A percentile compares a stretch with the other conserved stretches of the same genome.
These are phyloP conservation scores for Coniochaeta prunicola DNA, from an alignment of 2,329 filamentous ascomycete species.

Conservation along the genomic window DNA sequence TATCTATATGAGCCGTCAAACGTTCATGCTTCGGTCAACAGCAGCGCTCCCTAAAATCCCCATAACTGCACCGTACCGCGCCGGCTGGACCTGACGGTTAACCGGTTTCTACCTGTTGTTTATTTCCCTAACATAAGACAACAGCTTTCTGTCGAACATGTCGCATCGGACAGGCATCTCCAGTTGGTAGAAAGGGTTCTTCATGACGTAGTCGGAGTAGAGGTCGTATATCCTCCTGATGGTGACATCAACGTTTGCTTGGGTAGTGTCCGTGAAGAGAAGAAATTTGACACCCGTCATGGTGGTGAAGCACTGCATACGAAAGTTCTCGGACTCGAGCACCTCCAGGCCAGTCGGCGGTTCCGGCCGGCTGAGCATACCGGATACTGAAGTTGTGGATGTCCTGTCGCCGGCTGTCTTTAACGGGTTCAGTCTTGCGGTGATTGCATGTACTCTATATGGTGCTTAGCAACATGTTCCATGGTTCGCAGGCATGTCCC, in stretches of 20 bases:
- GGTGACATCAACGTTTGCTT: constrained; percentile 78
- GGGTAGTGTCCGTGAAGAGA: constrained; percentile 84
- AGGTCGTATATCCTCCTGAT: constrained; percentile 86
- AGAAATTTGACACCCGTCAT: constrained; percentile 93
- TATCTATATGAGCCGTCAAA: background rate
- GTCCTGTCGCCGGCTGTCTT: constrained; percentile 26
- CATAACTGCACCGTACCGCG: background rate
- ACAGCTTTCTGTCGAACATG: constrained; percentile 82
- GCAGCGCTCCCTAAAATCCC: background rate
- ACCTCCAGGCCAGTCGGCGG: constrained; percentile 78
- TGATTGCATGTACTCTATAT: constrained; percentile 60
- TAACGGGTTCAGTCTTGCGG: constrained; percentile 53
- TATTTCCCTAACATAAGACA: constrained; percentile 69
- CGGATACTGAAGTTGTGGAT: constrained; percentile 24
- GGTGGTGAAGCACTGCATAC: constrained; percentile 92
- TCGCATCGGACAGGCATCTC: constrained; percentile 98
- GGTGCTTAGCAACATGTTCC: background rate
- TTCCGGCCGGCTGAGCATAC: constrained; percentile 19
- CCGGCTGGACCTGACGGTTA: constrained; percentile 8
- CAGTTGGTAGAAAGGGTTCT: constrained; percentile 96
- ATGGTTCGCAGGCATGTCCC: constrained; percentile 12
- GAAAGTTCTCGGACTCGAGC: constrained; percentile 88
- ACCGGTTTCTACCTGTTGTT: constrained; percentile 42
- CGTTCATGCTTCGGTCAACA: background rate
- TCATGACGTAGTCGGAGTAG: constrained; percentile 97